These are phyloP conservation scores for Coemansia sp. DNA, from an alignment of 192 early-diverging fungal genomes.

Conservation along the genomic window DNA sequence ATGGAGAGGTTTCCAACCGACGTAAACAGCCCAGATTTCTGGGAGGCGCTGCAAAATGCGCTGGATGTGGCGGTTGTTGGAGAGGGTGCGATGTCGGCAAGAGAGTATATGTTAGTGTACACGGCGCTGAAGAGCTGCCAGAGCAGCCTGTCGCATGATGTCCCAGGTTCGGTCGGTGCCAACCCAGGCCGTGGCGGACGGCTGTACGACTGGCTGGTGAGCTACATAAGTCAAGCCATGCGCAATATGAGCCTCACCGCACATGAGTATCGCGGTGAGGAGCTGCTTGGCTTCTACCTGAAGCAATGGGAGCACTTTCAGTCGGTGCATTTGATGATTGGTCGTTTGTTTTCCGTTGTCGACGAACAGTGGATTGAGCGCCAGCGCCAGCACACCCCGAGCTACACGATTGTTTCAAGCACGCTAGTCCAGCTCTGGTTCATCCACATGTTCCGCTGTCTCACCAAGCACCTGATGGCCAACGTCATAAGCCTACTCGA, in stretches of 20 bases:
- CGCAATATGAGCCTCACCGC: neutral
- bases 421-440: constrained; percentile 8
- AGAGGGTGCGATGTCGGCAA: neutral
- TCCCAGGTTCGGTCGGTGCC: too few relatives aligned
- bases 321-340: neutral
- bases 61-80: neutral
- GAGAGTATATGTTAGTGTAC: neutral
- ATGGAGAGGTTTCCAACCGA: neutral
- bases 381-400: neutral
- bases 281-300: neutral
- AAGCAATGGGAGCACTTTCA: constrained; percentile 57
- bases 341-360: neutral
- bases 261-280: constrained; percentile 27
- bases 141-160: neutral
- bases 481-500: neutral
- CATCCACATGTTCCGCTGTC: neutral
- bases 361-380: constrained; percentile 5
- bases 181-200: neutral
- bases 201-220: constrained; percentile 5
- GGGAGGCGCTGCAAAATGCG: neutral
- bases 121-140: neutral
- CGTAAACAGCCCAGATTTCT: neutral
- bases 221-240: neutral
- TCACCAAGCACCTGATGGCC: neutral
- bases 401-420: neutral